Evolutionary conservation across 768 basidiomycete genomes (phyloP), one percentile per base, ranked within the genome.

Genomic region (Coprinellus aureogranulatus): DNA sequence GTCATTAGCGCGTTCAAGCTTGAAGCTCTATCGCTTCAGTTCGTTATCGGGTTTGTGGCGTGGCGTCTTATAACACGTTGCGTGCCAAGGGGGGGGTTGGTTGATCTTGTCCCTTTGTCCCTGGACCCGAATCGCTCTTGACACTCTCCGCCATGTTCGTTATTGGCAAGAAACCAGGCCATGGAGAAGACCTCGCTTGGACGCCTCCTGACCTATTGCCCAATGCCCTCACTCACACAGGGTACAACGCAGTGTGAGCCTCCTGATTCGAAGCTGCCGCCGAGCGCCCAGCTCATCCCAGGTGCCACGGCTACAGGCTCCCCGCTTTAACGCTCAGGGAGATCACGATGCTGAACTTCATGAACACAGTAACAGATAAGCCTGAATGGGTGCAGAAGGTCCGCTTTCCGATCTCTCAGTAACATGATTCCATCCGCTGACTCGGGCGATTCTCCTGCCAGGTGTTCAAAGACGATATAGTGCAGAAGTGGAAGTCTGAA

Each of bases 291-390:
- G n/a, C n/a, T n/a, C n/a, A n/a, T n/a, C n/a, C n/a, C n/a, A n/a
- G n/a, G n/a, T n/a, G n/a, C n/a, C n/a, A n/a, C n/a, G n/a, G 68
- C n/a, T 68, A 23, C 53, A 67, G 27, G 49, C 55, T 18, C 37
- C n/a, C 30, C 5, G 5, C 66, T 34, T 64, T 59, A 2, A 70
- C 71, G 0, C 53, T 71, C 4, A 69, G 72, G 11, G 73, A 75
- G 53, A 60, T 72, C 9, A 62, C 63, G 4, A 76, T 75, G 75
- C 55, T 73, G 16, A 65, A 63, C 10, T 63, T 76, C 42, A 75
- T 76, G 72, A 72, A 76, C 57, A 54, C 45, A 27, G 54, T 72
- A 9, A 74, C 73, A 0, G 72, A 76, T 47, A 73, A 76, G 59
- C 56, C 63, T 0, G 65, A 70, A 9, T 75, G 73, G 75, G 51